Evolutionary conservation across 2,329 filamentous ascomycete species (phyloP).

Genomic region (Ceratocystis eucalypticola): DNA sequence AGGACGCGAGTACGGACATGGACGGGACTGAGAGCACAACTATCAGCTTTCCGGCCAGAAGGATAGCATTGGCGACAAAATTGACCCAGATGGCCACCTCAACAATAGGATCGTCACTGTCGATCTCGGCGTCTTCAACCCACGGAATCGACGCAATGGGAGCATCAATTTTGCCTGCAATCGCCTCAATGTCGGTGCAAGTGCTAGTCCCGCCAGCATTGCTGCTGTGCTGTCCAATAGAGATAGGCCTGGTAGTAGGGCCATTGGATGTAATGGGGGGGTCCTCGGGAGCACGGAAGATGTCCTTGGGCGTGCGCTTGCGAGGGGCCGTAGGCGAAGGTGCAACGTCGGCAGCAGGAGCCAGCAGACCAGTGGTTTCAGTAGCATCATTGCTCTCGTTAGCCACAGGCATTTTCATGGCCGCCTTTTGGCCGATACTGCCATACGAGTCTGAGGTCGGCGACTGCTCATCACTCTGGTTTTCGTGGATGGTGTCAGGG

Average conservation of each 20-base stretch:
- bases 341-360: conserved; percentile 25
- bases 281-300: conserved; percentile 62
- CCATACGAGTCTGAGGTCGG: conserved; percentile 24
- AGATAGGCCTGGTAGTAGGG: conserved; percentile 20
- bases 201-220: conserved; percentile 27
- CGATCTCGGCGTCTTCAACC: conserved; percentile 57
- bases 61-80: conserved; percentile 59
- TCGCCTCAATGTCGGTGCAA: conserved; percentile 27
- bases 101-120: conserved; percentile 62
- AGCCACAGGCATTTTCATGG: conserved; percentile 24
- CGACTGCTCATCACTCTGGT: conserved; percentile 8
- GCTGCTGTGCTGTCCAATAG: conserved; percentile 27
- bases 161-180: conserved; percentile 28
- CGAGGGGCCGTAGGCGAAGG: conserved; percentile 34
- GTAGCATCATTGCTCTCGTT: conserved; percentile 22
- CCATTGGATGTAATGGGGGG: conserved; percentile 33
- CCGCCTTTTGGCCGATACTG: conserved; percentile 23
- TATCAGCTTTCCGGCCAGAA: conserved; percentile 62
- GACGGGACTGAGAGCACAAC: conserved; percentile 68
- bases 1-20: conserved; percentile 64
- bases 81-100: conserved; percentile 83
- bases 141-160: conserved; percentile 50
- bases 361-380: conserved; percentile 9
- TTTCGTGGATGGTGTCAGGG: conserved; percentile 61
- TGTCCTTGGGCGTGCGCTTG: conserved; percentile 70